Conservation (phyloP, 495 filamentous ascomycete species). For the Hypoxylon fragiforme region DNA sequence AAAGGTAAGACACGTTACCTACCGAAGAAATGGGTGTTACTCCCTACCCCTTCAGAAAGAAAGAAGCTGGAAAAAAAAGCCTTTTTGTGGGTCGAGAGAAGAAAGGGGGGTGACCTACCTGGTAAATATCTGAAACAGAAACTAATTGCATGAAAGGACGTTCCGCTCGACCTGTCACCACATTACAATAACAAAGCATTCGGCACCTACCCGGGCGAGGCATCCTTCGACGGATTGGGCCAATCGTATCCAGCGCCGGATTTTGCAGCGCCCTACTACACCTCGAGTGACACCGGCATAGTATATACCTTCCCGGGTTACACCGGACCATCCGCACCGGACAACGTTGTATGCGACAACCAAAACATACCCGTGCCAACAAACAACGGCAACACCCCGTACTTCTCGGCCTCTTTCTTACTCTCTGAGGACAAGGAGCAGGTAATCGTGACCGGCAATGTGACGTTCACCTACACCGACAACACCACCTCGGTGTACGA, state of each 20-base stretch:
- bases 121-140: too few relatives aligned
- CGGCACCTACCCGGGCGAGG: constrained; percentile 46
- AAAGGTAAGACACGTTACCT: constrained; percentile 12
- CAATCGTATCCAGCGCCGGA: constrained; percentile 51
- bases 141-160: constrained; percentile 25
- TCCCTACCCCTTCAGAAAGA: too few relatives aligned
- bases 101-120: too few relatives aligned
- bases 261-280: constrained; percentile 42
- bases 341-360: constrained; percentile 50
- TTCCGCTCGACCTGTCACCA: constrained; percentile 39
- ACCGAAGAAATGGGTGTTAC: too few relatives aligned
- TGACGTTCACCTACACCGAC: constrained; percentile 54
- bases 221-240: constrained; percentile 45
- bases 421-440: constrained; percentile 46
- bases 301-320: constrained; percentile 54
- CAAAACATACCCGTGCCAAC: constrained; percentile 46
- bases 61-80: too few relatives aligned
- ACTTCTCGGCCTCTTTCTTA: constrained; percentile 55
- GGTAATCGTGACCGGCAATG: constrained; percentile 47
- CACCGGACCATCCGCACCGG: constrained; percentile 40
- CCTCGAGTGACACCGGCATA: constrained; percentile 47
- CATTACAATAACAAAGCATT: constrained; percentile 52
- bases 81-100: too few relatives aligned
- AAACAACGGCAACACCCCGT: too few relatives aligned
- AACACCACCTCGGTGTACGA: constrained; percentile 44